Conservation (phyloP, 106 monocot species). For the Platanthera guangdongensis region DNA sequence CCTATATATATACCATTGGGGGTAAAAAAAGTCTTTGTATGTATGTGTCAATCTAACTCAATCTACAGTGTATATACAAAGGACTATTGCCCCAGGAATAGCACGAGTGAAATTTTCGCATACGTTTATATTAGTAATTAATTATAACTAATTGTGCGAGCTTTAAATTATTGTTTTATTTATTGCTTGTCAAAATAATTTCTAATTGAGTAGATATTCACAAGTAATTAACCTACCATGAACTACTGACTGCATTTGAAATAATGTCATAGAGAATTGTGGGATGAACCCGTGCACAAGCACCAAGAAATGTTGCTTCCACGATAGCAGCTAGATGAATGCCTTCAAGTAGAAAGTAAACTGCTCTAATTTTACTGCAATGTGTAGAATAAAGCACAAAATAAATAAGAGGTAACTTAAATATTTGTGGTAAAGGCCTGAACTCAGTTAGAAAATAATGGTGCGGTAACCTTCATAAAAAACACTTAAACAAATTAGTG, state of each 20-base stretch:
- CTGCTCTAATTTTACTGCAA: constrained; percentile 74
- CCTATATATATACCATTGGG: too few species aligned
- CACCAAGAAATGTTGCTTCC: constrained; percentile 88
- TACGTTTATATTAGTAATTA: too few species aligned
- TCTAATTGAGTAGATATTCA: neutral
- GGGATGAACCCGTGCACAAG: constrained; percentile 79
- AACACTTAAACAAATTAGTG: neutral
- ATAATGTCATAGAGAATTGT: constrained; percentile 86
- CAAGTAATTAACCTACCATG: constrained; percentile 44
- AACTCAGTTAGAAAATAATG: neutral
- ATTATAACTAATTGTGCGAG: too few species aligned
- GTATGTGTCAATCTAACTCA: too few species aligned
- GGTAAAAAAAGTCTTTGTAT: too few species aligned
- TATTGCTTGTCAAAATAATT: too few species aligned
- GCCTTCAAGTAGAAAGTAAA: constrained; percentile 70
- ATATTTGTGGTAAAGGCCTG: neutral
- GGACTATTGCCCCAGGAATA: too few species aligned
- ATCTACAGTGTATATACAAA: too few species aligned
- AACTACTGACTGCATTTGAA: constrained; percentile 95
- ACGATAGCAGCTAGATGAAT: constrained; percentile 83
- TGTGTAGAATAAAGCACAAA: constrained; percentile 2
- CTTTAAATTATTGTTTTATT: too few species aligned
- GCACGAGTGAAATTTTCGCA: too few species aligned
- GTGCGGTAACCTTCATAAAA: neutral
- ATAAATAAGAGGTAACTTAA: neutral